These are phyloP conservation scores for Clavariopsis aquatica DNA, from an alignment of 495 filamentous ascomycete species.

Conservation along the genomic window DNA sequence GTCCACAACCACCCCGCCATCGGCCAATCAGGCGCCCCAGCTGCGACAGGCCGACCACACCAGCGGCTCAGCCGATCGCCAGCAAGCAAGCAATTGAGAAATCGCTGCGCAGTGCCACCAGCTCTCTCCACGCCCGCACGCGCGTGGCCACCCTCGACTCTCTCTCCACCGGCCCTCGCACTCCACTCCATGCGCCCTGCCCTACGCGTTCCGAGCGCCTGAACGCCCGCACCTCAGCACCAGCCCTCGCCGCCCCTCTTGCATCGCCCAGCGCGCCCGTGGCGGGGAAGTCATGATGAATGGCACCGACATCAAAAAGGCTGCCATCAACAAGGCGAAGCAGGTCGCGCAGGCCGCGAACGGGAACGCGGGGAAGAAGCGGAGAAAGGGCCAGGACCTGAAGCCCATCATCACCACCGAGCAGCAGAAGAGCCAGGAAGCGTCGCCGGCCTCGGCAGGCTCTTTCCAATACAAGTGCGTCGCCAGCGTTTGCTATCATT, in stretches of 20 bases:
- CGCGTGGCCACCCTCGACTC: conserved; percentile 5
- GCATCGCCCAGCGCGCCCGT: conserved; percentile 11
- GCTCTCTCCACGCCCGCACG: conserved; percentile 18
- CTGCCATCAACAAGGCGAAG: conserved; percentile 76
- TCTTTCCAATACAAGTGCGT: conserved; percentile 40
- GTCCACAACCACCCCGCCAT: background rate
- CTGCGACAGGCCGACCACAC: conserved; percentile 34
- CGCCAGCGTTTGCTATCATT: too few species aligned
- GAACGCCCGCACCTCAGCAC: conserved; percentile 10
- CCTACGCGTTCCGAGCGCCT: conserved; percentile 31
- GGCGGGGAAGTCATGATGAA: conserved; percentile 60
- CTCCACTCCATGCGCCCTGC: conserved; percentile 18
- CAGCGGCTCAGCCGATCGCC: conserved; percentile 36
- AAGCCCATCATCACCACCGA: conserved; percentile 48
- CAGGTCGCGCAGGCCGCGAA: conserved; percentile 53
- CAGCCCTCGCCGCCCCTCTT: conserved; percentile 12
- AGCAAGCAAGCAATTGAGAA: conserved; percentile 36
- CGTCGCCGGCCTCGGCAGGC: conserved; percentile 39
- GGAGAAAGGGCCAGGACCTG: conserved; percentile 47
- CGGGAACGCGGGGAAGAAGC: conserved; percentile 48
- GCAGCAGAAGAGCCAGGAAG: conserved; percentile 47
- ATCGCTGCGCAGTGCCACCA: conserved; percentile 23
- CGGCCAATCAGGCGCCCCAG: conserved; percentile 32
- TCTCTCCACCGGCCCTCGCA: background rate
- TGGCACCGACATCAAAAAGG: conserved; percentile 70